phyloP scores from a whole-genome alignment of 441 rosid species.

The Populus tomentosa region DNA sequence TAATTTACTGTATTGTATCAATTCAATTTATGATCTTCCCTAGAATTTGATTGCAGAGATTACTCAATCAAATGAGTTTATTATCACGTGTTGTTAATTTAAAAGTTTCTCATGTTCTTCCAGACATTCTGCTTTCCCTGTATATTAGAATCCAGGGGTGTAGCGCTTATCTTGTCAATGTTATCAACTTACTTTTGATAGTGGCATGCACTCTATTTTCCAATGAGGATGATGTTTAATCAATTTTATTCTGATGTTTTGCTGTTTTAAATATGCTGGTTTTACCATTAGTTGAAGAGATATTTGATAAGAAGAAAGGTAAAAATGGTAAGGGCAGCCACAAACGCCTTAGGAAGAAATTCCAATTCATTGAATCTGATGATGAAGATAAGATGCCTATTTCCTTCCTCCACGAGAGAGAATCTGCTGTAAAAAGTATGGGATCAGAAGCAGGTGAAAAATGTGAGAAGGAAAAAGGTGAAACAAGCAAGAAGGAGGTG shows the following conservation, averaged over 20 bases:
- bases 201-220: neutral
- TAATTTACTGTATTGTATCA: neutral
- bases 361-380: slow-evolving; percentile 41
- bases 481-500: slow-evolving; percentile 11
- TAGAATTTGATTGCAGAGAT: neutral
- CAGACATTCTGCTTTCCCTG: neutral
- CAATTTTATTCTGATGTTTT: neutral
- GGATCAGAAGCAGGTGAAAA: slow-evolving; percentile 20
- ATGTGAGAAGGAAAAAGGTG: slow-evolving; percentile 17
- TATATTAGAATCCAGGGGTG: neutral
- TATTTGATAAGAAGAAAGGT: slow-evolving; percentile 15
- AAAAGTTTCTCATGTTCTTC: neutral
- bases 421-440: slow-evolving; percentile 21
- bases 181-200: neutral
- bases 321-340: slow-evolving; percentile 25
- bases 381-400: slow-evolving; percentile 31
- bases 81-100: neutral
- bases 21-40: neutral
- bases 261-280: slow-evolving; percentile 3
- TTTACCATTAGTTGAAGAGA: slow-evolving; percentile 29
- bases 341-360: slow-evolving; percentile 47
- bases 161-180: neutral
- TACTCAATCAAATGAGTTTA: neutral
- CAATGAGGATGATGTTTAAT: neutral
- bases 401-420: slow-evolving; percentile 21